Conservation (phyloP, 495 filamentous ascomycete genomes). For the Penicillium cinerascens region DNA sequence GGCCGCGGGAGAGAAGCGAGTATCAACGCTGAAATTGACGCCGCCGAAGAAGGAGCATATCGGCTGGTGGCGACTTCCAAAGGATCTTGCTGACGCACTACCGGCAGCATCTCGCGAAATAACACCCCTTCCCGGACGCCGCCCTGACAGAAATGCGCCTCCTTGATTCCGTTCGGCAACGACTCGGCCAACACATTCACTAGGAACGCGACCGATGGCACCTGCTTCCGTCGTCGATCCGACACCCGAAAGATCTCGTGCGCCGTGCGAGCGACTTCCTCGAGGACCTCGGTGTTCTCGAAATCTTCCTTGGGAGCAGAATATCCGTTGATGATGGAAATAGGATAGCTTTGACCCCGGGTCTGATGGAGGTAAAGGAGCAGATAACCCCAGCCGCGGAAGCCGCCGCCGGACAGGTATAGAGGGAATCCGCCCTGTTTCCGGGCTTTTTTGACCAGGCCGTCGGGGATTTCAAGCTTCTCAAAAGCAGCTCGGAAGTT, state of each 20-base stretch:
- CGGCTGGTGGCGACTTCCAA: constrained; percentile 56
- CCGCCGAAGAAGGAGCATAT: constrained; percentile 42
- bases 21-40: constrained; percentile 40
- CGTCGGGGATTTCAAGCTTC: constrained; percentile 52
- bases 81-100: constrained; percentile 60
- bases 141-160: constrained; percentile 78
- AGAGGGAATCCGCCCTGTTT: constrained; percentile 60
- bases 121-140: constrained; percentile 83
- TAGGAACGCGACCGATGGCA: constrained; percentile 78
- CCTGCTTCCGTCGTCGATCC: constrained; percentile 72
- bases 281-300: constrained; percentile 54
- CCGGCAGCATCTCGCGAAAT: constrained; percentile 58
- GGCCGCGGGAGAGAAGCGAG: constrained; percentile 41
- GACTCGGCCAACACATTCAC: constrained; percentile 67
- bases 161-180: constrained; percentile 61
- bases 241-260: constrained; percentile 74
- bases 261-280: constrained; percentile 43
- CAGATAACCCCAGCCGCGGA: constrained; percentile 86
- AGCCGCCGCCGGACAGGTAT: constrained; percentile 83
- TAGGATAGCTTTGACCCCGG: constrained; percentile 69
- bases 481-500: constrained; percentile 61
- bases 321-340: constrained; percentile 82
- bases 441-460: constrained; percentile 41
- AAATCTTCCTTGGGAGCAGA: constrained; percentile 60
- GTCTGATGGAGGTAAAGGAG: constrained; percentile 61